Base-by-base conservation (phyloP, 2,329 filamentous ascomycete species). In the Blastomyces gilchristii region DNA sequence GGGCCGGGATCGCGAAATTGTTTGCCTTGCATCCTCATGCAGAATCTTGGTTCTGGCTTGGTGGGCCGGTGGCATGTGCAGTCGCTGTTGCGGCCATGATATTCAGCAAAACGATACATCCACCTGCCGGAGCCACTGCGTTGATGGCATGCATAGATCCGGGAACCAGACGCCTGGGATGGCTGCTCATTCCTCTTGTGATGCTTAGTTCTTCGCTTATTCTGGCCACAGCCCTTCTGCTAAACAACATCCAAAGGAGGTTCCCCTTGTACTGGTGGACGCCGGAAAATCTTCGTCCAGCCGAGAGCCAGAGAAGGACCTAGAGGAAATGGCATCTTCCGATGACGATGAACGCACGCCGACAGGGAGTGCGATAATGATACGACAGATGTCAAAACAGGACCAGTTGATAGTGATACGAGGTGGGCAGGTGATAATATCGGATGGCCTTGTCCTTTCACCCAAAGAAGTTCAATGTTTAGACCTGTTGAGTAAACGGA, bases 101-200 rank as follows among this genome's bases (percentile, higher is more conserved):
- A 0, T 69, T 90, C 28, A 91, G 87, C 1, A 87, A 86, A 61
- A 90, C 87, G 0, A 80, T 89, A 0, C 87, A 91, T 67, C 88
- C 88, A 0, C 89, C 88, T 0, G 88, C 87, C 0, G 88, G 89
- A 4, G 88, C 88, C 9, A 91, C 88, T 0, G 88, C 87, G 0
- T 75, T 92, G 1, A 75, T 91, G 34, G 87, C 87, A 0, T 85
- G 87, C 0, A 79, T 85, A 0, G 83, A 86, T 63, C 75, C 80
- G 1, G 75, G 78, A 1, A 76, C 85, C 0, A 77, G 80, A 11
- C 68, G 69, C 0, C 73, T 91, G 12, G 87, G 87, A n/a, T 91
- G 88, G 89, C 84, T 81, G 64, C 74, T 90, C 14, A 71, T 91
- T 6, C 83, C 85, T 0, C 75, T 89, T 6, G 79, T 90, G 22